Evolutionary conservation across 129 eudicot genomes (phyloP).

Genomic region (Logfia minima): DNA sequence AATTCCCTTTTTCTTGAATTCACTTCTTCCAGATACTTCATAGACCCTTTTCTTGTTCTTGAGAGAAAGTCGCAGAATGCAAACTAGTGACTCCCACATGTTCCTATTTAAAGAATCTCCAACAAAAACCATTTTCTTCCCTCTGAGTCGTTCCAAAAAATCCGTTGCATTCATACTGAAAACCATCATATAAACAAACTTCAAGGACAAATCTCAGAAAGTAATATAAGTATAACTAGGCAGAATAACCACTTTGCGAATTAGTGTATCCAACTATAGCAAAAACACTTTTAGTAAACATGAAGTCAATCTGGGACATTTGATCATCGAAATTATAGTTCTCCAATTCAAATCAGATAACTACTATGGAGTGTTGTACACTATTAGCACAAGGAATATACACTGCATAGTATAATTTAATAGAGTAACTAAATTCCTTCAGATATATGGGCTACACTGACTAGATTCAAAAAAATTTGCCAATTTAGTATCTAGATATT

Average conservation of each 20-base stretch:
- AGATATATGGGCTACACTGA: neutral
- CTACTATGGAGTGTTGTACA: no score
- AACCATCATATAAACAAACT: constrained; percentile 2
- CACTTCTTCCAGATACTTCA: constrained; percentile 72
- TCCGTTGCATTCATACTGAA: constrained; percentile 77
- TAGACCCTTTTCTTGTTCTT: constrained; percentile 64
- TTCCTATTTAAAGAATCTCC: constrained; percentile 95
- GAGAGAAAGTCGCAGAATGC: constrained; percentile 70
- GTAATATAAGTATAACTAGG: neutral
- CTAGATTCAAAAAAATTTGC: neutral
- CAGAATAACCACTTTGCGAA: neutral
- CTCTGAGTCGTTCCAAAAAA: constrained; percentile 83
- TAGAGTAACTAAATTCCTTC: no score
- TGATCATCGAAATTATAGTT: neutral
- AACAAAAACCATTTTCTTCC: constrained; percentile 79
- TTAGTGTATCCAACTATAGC: neutral
- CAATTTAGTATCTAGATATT: neutral
- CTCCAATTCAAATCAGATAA: neutral
- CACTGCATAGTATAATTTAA: no score
- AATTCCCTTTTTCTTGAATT: constrained; percentile 81
- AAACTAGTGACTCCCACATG: constrained; percentile 99
- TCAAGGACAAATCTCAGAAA: constrained; percentile 1
- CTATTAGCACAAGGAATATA: no score
- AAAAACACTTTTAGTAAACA: neutral
- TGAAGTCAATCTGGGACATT: constrained; percentile 1